These are phyloP conservation scores for Fonsecaea pedrosoi DNA, from an alignment of 2,329 filamentous ascomycete species.

Conservation along the genomic window DNA sequence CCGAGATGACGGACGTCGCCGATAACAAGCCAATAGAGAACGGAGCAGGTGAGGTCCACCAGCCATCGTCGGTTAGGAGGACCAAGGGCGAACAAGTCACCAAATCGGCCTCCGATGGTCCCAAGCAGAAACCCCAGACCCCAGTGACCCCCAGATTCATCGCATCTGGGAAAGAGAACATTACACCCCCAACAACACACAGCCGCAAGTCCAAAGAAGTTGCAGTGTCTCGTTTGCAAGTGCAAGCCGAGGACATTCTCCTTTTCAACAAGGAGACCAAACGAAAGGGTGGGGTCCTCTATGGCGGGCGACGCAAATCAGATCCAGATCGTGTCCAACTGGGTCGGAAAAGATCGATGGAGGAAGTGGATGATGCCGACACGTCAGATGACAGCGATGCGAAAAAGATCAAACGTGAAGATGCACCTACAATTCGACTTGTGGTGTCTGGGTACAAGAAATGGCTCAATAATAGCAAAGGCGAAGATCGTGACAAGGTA, in stretches of 20 bases:
- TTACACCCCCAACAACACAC: slow-evolving; percentile 76
- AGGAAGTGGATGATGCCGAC: slow-evolving; percentile 43
- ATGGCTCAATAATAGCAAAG: slow-evolving; percentile 76
- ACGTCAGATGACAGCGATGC: slow-evolving; percentile 54
- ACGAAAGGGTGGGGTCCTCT: slow-evolving; percentile 70
- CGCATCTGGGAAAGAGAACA: slow-evolving; percentile 78
- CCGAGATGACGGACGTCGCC: slow-evolving; percentile 32
- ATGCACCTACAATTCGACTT: slow-evolving; percentile 74
- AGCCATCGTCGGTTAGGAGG: slow-evolving; percentile 32
- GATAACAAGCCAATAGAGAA: slow-evolving; percentile 43
- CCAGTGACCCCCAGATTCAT: slow-evolving; percentile 60
- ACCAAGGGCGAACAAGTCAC: slow-evolving; percentile 18
- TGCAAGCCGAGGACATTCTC: slow-evolving; percentile 81
- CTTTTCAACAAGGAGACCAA: slow-evolving; percentile 95
- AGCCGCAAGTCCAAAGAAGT: slow-evolving; percentile 88
- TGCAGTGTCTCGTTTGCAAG: slow-evolving; percentile 77
- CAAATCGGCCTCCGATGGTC: slow-evolving; percentile 34
- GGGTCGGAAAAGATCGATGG: slow-evolving; percentile 53
- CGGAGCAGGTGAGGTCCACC: slow-evolving; percentile 40
- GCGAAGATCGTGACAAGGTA: slow-evolving; percentile 82
- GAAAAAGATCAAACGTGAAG: slow-evolving; percentile 61
- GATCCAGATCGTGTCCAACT: slow-evolving; percentile 49
- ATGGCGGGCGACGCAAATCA: slow-evolving; percentile 60
- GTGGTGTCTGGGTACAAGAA: slow-evolving; percentile 82
- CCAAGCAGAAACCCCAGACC: slow-evolving; percentile 54